Evolutionary conservation across 169 alveolate species (phyloP), one percentile per base, ranked within the genome.

Genomic region (Babesia ovis): DNA sequence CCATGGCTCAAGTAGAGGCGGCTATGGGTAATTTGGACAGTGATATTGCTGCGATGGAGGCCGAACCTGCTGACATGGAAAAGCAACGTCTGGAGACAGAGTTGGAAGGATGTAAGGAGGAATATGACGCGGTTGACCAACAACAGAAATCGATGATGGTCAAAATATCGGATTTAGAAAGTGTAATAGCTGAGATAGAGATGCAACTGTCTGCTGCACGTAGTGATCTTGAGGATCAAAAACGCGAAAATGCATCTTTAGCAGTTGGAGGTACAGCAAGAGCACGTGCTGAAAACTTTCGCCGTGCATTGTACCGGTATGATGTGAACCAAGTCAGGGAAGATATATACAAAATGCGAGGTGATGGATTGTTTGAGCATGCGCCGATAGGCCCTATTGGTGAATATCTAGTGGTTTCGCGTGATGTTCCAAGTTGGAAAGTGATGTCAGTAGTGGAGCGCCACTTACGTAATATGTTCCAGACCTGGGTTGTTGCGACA

Each of bases 361-460:
- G 31, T 0, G 23, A 32, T 20, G 77, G 57, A 23, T 23, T 62
- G 22, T 81, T 81, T 31, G 32, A 9, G 9, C 69, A 70, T 43
- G 54, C 22, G 31, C 89, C 89, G 18, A 81, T 81, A 55, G 89
- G 89, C 22, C 89, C 89, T 20, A 70, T 81, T 42, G 89, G 89
- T n/a, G 85, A 79, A 14, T 69, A 69, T 61, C 60, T 79, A 50
- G 55, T 56, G 16, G 83, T 70, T 34, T 22, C 53, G 23, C 87
- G 54, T 1, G 68, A 59, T 25, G 83, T 60, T 35, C 84, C 87
- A 1, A 62, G 50, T 23, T 69, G 82, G 85, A 81, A 72, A 29
- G 68, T 81, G 31, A 43, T 72, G 50, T 60, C 75, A 3, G 72
- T 81, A 22, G 59, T 81, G 32, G 89, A 81, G 48, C 54, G 69